Evolutionary conservation across 1,284 basidiomycete genomes (phyloP).

Genomic region (Ceratobasidium sp.): DNA sequence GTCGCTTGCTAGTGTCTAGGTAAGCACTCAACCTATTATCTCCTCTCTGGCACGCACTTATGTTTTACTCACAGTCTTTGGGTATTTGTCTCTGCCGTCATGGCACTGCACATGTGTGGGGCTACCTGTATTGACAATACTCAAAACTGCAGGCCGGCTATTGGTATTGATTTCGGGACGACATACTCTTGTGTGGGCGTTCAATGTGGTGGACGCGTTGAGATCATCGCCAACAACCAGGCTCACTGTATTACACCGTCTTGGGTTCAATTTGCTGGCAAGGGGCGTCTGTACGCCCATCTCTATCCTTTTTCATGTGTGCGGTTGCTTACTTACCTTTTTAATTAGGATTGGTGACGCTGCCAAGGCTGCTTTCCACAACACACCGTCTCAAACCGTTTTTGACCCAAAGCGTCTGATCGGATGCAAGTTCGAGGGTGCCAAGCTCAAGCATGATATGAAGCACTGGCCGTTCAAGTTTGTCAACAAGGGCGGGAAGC

Average conservation of each 20-base stretch:
- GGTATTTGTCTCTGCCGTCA: no score
- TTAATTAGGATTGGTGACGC: slow-evolving; percentile 64
- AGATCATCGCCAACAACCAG: slow-evolving; percentile 62
- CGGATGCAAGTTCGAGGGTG: slow-evolving; percentile 64
- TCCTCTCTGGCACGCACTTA: no score
- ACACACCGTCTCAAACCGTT: slow-evolving; percentile 57
- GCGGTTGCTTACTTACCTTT: no score
- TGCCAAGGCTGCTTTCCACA: slow-evolving; percentile 66
- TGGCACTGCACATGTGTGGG: no score
- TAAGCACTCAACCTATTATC: no score
- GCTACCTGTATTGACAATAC: no score
- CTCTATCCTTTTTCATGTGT: neutral
- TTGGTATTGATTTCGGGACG: neutral
- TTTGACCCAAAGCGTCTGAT: slow-evolving; percentile 74
- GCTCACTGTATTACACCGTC: slow-evolving; percentile 71
- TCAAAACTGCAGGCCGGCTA: no score
- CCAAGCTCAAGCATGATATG: slow-evolving; percentile 67
- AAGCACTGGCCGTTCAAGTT: slow-evolving; percentile 87
- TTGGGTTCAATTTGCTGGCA: slow-evolving; percentile 66
- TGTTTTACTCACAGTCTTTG: no score
- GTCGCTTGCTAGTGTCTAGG: no score
- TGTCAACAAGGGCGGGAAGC: slow-evolving; percentile 92
- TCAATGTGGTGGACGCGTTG: no score
- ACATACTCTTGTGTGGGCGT: no score
- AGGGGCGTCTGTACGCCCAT: slow-evolving; percentile 63